Evolutionary conservation across 768 basidiomycete species (phyloP).

Genomic region (Kwoniella sp.): DNA sequence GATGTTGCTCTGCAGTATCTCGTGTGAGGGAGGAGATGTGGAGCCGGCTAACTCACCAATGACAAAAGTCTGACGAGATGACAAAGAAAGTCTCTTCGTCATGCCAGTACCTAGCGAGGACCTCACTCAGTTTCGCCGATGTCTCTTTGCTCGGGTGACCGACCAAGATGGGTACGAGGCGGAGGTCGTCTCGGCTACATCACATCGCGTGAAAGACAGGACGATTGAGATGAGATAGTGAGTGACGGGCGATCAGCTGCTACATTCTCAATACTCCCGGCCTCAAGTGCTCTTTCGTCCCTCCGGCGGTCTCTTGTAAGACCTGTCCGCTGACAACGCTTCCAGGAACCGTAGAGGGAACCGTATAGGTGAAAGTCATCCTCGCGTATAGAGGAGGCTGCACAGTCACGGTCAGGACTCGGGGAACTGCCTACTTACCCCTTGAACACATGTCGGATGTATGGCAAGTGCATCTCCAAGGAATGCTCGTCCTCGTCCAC

Average conservation of each 20-base stretch:
- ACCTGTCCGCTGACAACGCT: too few relatives aligned
- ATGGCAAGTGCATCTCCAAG: conserved; percentile 96
- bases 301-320: too few relatives aligned
- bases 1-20: too few relatives aligned
- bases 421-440: conserved; percentile 28
- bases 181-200: conserved; percentile 63
- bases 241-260: too few relatives aligned
- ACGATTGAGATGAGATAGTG: background rate
- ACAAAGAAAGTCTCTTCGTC: conserved; percentile 81
- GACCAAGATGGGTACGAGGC: conserved; percentile 86
- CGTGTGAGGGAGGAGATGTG: background rate
- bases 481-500: conserved; percentile 95
- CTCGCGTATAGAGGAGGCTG: background rate
- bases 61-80: conserved; percentile 95
- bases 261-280: too few relatives aligned
- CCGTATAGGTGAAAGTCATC: background rate
- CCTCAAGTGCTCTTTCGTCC: too few relatives aligned
- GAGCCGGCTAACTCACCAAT: conserved; percentile 67
- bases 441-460: conserved; percentile 49
- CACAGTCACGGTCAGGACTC: background rate
- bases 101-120: conserved; percentile 79
- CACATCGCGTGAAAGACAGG: background rate
- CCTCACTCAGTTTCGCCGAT: conserved; percentile 62
- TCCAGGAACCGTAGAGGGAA: too few relatives aligned
- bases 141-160: conserved; percentile 65